Conservation (phyloP, 805 yeast genomes). For the Kuraishia floccosa region DNA sequence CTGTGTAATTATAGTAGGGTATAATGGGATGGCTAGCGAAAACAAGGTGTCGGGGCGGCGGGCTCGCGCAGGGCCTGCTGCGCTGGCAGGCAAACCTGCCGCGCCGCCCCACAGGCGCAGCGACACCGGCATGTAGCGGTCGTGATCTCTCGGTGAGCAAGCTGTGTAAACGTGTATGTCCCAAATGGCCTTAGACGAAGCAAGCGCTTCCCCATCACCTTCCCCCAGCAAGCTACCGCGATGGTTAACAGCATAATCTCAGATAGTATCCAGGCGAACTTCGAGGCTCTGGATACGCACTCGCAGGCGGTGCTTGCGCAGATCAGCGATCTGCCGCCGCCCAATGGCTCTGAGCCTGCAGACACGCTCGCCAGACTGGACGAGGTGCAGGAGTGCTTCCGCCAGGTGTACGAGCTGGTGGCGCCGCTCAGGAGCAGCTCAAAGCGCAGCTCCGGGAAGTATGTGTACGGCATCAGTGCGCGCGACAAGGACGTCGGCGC, state of each 20-base stretch:
- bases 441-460: background rate
- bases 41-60: too few relatives aligned
- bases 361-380: background rate
- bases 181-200: too few relatives aligned
- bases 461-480: background rate
- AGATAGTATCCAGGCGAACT: conserved; percentile 1
- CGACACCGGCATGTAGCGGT: too few relatives aligned
- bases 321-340: background rate
- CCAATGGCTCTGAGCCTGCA: background rate
- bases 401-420: background rate
- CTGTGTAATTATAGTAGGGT: too few relatives aligned
- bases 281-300: conserved; percentile 1
- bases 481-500: conserved; percentile 1
- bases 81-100: too few relatives aligned
- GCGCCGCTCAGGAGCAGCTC: background rate
- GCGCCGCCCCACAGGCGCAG: too few relatives aligned
- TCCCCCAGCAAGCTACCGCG: too few relatives aligned
- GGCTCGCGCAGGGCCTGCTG: too few relatives aligned
- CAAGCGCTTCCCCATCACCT: too few relatives aligned
- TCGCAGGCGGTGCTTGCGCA: conserved; percentile 1
- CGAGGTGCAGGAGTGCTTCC: background rate
- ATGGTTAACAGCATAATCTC: conserved; percentile 2
- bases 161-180: too few relatives aligned
- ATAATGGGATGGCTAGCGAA: too few relatives aligned
- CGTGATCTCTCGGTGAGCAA: too few relatives aligned